Evolutionary conservation across 352 stramenopile species (phyloP).

Genomic region (Pythium rhizo-oryzae): DNA sequence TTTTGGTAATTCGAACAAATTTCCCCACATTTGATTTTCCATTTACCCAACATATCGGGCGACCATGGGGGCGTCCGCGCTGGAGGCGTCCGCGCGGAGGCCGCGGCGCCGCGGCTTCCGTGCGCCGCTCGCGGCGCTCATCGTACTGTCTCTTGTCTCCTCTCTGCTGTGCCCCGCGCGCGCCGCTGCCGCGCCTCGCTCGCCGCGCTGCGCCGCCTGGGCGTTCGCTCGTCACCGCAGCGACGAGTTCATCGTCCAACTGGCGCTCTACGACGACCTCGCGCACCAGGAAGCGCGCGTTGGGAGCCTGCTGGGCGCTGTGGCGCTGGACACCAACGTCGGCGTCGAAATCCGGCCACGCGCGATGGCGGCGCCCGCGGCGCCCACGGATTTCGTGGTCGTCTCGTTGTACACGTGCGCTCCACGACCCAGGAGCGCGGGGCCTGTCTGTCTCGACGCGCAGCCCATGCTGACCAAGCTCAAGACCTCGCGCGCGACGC

Average conservation of each 20-base stretch:
- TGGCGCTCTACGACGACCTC: slow-evolving; percentile 25
- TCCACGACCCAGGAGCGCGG: not conserved
- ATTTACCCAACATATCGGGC: not conserved
- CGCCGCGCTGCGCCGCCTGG: slow-evolving; percentile 20
- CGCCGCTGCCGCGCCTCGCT: slow-evolving; percentile 1
- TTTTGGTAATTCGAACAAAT: not conserved
- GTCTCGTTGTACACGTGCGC: slow-evolving; percentile 52
- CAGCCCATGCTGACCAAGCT: slow-evolving; percentile 25
- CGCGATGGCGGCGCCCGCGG: slow-evolving; percentile 31
- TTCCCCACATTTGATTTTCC: not conserved
- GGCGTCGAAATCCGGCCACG: slow-evolving; percentile 34
- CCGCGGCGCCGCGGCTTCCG: too few species aligned
- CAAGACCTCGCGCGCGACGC: slow-evolving; percentile 1
- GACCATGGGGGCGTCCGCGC: not conserved
- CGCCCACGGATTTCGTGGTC: slow-evolving; percentile 69
- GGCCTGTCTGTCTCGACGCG: not conserved
- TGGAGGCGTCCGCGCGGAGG: not conserved
- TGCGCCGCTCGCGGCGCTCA: not conserved
- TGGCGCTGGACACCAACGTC: not conserved
- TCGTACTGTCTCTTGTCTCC: not conserved
- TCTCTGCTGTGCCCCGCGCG: not conserved
- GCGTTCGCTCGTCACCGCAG: not conserved
- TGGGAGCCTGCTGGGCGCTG: slow-evolving; percentile 5
- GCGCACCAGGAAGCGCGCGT: slow-evolving; percentile 18
- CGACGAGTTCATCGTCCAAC: slow-evolving; percentile 26